A percentile compares a stretch with the other conserved stretches of the same genome.
Evolutionary conservation across 306 rosid species (phyloP).

Genomic region (Lathyrus oleraceus): DNA sequence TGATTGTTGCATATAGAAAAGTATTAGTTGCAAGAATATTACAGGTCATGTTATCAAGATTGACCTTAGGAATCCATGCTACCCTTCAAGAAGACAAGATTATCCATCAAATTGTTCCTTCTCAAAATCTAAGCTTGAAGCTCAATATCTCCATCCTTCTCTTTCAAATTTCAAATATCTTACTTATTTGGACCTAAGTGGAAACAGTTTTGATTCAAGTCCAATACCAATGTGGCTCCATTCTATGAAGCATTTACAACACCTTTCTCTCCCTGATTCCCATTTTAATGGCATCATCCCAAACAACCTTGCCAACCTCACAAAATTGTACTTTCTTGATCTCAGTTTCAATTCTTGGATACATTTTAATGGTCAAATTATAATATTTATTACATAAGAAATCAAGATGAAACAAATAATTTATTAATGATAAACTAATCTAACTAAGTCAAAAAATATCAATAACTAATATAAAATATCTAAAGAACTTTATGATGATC

Average conservation of each 20-base stretch:
- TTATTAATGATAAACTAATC: too few relatives aligned
- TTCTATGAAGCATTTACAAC: too few relatives aligned
- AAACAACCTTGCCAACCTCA: too few relatives aligned
- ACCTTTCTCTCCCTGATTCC: too few relatives aligned
- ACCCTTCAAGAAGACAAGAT: too few relatives aligned
- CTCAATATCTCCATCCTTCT: slow-evolving; percentile 19
- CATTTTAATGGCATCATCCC: too few relatives aligned
- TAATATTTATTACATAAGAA: too few relatives aligned
- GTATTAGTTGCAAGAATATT: slow-evolving; percentile 21
- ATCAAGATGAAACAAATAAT: too few relatives aligned
- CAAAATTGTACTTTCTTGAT: too few relatives aligned
- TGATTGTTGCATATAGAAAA: slow-evolving; percentile 12
- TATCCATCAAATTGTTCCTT: not conserved
- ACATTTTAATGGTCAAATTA: not conserved
- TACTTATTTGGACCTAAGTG: slow-evolving; percentile 35
- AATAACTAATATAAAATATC: too few relatives aligned
- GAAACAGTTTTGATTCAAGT: slow-evolving; percentile 21
- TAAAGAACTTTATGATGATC: too few relatives aligned
- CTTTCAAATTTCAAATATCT: slow-evolving; percentile 13
- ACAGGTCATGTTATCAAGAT: slow-evolving; percentile 35
- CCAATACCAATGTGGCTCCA: slow-evolving; percentile 28
- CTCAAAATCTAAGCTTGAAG: not conserved
- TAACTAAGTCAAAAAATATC: too few relatives aligned
- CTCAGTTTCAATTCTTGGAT: not conserved
- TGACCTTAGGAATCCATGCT: slow-evolving; percentile 20